These are phyloP conservation scores for Monosporascus sp. DNA, from an alignment of 2,329 filamentous ascomycete species.

Conservation along the genomic window DNA sequence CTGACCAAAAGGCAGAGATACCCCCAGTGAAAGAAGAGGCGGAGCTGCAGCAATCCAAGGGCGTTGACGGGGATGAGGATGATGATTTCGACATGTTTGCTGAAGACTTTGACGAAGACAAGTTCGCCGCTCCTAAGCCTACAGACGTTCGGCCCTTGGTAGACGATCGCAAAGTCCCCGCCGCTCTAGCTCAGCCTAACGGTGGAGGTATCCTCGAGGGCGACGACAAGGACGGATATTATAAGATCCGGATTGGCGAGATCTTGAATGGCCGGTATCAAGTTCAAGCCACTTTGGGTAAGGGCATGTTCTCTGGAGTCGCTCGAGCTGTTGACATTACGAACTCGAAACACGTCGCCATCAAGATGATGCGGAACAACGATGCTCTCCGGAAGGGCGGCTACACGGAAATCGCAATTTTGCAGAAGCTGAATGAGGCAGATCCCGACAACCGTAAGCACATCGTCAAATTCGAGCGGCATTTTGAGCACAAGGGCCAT, in stretches of 20 bases:
- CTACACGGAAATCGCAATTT: slow-evolving; percentile 88
- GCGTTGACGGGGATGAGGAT: slow-evolving; percentile 45
- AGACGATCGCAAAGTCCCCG: slow-evolving; percentile 42
- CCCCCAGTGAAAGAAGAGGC: slow-evolving; percentile 29
- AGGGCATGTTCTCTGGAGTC: slow-evolving; percentile 96
- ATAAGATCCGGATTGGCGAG: slow-evolving; percentile 90
- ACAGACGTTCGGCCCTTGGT: slow-evolving; percentile 31
- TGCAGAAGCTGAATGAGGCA: slow-evolving; percentile 78
- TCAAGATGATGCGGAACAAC: slow-evolving; percentile 98
- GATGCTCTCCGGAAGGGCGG: slow-evolving; percentile 88
- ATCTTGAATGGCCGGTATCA: slow-evolving; percentile 85
- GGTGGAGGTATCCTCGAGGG: slow-evolving; percentile 80
- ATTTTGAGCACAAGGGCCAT: slow-evolving; percentile 92
- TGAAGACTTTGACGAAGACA: slow-evolving; percentile 66
- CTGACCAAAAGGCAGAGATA: slow-evolving; percentile 26
- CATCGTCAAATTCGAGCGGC: slow-evolving; percentile 78
- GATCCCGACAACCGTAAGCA: slow-evolving; percentile 90
- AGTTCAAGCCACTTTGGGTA: slow-evolving; percentile 79
- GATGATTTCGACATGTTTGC: slow-evolving; percentile 89
- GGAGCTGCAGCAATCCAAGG: slow-evolving; percentile 39
- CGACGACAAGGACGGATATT: slow-evolving; percentile 92
- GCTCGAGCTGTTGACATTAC: slow-evolving; percentile 77
- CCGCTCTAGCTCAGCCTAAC: slow-evolving; percentile 44
- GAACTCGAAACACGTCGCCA: slow-evolving; percentile 73
- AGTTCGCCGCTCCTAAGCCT: slow-evolving; percentile 51